These are phyloP conservation scores for Pestalotiopsis sp. DNA, from an alignment of 2,329 filamentous ascomycete species.

Conservation along the genomic window DNA sequence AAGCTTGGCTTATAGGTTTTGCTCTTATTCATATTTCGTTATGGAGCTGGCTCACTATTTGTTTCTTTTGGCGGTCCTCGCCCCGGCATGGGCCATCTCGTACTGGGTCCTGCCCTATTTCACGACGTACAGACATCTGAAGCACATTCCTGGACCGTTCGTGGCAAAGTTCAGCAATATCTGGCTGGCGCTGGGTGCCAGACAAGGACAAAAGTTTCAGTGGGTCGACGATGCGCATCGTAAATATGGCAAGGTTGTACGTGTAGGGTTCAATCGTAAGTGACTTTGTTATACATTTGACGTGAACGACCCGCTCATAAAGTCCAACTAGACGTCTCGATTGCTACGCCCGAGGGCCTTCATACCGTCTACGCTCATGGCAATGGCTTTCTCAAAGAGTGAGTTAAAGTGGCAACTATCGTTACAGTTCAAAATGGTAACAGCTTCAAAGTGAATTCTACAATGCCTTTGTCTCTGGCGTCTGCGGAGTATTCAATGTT, in stretches of 20 bases:
- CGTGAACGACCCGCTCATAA: not conserved
- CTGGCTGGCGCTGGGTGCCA: constrained; percentile 11
- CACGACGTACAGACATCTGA: constrained; percentile 9
- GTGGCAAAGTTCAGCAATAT: constrained; percentile 10
- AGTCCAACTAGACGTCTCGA: not conserved
- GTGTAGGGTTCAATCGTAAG: constrained; percentile 9
- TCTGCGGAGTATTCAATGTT: constrained; percentile 11
- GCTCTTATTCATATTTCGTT: not conserved
- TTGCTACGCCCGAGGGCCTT: constrained; percentile 11
- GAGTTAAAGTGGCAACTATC: not conserved
- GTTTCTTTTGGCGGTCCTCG: not conserved
- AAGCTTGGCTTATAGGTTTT: not conserved
- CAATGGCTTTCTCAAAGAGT: constrained; percentile 13
- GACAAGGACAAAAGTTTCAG: constrained; percentile 1
- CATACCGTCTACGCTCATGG: constrained; percentile 13
- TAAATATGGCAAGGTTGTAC: constrained; percentile 10
- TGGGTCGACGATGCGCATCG: constrained; percentile 12
- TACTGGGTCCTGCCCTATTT: constrained; percentile 13
- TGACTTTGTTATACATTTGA: not conserved
- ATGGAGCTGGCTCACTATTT: constrained; percentile 12
- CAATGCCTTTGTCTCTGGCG: constrained; percentile 10
- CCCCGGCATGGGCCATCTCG: not conserved
- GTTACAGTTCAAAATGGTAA: not conserved
- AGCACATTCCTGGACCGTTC: constrained; percentile 10
- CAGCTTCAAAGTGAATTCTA: constrained; percentile 5